phyloP scores from a whole-genome alignment of 768 basidiomycete genomes.

The Lyophyllum shimeji region DNA sequence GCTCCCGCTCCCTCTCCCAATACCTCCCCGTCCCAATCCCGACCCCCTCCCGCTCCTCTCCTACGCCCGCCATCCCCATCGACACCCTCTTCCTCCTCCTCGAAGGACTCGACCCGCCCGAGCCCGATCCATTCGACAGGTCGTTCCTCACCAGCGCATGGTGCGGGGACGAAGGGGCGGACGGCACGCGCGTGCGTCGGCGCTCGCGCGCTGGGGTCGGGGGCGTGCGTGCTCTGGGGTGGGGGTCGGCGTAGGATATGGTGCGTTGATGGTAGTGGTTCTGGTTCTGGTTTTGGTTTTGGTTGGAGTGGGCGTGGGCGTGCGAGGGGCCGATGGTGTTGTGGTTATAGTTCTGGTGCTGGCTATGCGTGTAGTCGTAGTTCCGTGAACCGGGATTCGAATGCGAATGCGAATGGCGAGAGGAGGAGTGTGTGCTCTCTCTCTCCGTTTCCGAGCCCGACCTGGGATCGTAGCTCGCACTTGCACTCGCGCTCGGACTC shows the following conservation, averaged over 20 bases:
- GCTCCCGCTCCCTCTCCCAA: conserved; percentile 28
- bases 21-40: conserved; percentile 17
- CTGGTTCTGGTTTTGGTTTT: no score
- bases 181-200: conserved; percentile 41
- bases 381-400: no score
- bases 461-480: conserved; percentile 25
- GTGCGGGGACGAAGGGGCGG: conserved; percentile 39
- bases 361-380: conserved; percentile 16
- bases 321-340: conserved; percentile 6
- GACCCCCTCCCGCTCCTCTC: conserved; percentile 26
- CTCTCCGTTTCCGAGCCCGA: conserved; percentile 87
- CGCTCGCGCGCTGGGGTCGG: conserved; percentile 8
- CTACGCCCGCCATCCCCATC: conserved; percentile 1
- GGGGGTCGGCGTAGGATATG: conserved; percentile 2
- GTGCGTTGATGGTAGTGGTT: conserved; percentile 7
- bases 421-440: conserved; percentile 38
- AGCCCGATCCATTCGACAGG: conserved; percentile 5
- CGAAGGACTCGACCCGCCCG: conserved; percentile 5
- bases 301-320: no score
- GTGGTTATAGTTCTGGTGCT: conserved; percentile 16
- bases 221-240: not conserved
- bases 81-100: conserved; percentile 14
- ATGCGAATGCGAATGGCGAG: no score
- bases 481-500: conserved; percentile 11
- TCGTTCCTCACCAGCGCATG: not conserved